These are phyloP conservation scores for Meyerozyma sp. DNA, from an alignment of 1,139 yeast species.

Conservation along the genomic window DNA sequence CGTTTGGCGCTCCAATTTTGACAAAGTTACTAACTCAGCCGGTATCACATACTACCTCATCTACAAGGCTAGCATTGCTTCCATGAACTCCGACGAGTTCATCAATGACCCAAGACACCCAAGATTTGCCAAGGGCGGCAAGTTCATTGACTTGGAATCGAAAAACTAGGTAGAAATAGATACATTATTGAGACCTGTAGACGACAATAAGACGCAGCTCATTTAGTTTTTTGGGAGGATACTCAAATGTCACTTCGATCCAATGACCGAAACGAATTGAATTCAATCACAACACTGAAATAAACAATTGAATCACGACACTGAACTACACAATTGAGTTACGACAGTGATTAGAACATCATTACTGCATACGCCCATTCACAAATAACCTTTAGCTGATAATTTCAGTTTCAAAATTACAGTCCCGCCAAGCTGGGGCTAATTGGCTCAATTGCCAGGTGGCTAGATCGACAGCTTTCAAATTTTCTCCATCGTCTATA, in stretches of 20 bases:
- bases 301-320: no score
- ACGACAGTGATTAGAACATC: no score
- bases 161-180: conserved; percentile 14
- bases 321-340: no score
- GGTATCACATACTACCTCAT: conserved; percentile 52
- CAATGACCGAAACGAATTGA: neutral
- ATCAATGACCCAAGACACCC: conserved; percentile 79
- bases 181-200: neutral
- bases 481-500: no score
- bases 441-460: no score
- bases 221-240: neutral
- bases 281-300: no score
- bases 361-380: no score
- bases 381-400: no score
- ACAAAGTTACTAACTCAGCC: conserved; percentile 24
- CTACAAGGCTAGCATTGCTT: conserved; percentile 51
- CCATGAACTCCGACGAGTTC: conserved; percentile 57
- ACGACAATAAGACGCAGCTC: no score
- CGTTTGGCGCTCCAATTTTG: conserved; percentile 4
- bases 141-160: conserved; percentile 45
- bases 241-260: neutral
- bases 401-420: no score
- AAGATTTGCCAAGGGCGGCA: conserved; percentile 52
- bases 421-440: no score
- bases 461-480: no score